phyloP scores from a whole-genome alignment of 2,329 filamentous ascomycete species.

The Verticillium longisporum region DNA sequence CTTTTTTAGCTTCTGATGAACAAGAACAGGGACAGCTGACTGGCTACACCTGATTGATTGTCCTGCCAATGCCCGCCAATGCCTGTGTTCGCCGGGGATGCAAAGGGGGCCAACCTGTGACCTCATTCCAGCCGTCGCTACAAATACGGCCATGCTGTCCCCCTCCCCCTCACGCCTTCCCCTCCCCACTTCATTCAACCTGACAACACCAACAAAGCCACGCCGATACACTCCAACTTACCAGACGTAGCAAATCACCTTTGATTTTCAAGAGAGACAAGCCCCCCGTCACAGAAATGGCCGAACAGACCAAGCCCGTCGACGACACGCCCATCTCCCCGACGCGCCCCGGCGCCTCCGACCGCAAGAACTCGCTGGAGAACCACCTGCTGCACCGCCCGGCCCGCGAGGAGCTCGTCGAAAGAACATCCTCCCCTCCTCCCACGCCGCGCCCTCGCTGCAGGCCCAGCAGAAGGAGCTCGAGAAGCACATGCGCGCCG shows the following conservation, averaged over 20 bases:
- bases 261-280: background rate
- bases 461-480: constrained; percentile 79
- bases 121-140: background rate
- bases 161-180: background rate
- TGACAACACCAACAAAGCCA: too few species aligned
- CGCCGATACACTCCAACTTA: background rate
- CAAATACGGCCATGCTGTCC: background rate
- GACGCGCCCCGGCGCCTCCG: constrained; percentile 33
- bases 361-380: constrained; percentile 63
- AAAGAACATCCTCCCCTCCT: constrained; percentile 84
- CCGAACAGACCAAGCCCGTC: constrained; percentile 19
- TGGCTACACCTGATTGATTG: background rate
- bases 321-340: constrained; percentile 55
- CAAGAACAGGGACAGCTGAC: background rate
- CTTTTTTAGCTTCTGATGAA: background rate
- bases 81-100: background rate
- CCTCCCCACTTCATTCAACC: background rate
- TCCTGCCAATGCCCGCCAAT: background rate
- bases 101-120: background rate
- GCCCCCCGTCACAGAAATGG: background rate
- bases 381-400: constrained; percentile 67
- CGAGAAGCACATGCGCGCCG: constrained; percentile 79
- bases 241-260: background rate
- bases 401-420: constrained; percentile 68
- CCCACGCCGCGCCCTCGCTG: constrained; percentile 69